Evolutionary conservation across 352 stramenopile species (phyloP).

Genomic region (Globisporangium polare): DNA sequence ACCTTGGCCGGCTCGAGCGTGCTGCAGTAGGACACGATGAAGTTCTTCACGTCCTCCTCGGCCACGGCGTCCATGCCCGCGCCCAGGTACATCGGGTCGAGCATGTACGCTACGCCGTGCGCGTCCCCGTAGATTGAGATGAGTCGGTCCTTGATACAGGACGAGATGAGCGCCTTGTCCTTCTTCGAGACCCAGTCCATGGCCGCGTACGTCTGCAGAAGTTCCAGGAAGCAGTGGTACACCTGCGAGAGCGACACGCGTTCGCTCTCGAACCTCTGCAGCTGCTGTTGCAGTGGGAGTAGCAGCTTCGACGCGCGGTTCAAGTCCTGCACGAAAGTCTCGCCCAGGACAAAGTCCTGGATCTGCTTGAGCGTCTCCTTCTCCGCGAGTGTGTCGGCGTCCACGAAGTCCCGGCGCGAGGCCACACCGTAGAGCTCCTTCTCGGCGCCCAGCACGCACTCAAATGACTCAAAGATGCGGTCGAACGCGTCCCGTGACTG

Average conservation of each 20-base stretch:
- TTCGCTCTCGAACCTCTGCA: conserved; percentile 42
- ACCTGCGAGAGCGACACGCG: conserved; percentile 48
- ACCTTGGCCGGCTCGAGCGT: conserved; percentile 33
- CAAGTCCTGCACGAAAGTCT: conserved; percentile 57
- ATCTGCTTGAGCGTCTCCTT: conserved; percentile 46
- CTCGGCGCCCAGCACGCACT: conserved; percentile 48
- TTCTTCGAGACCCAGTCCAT: conserved; percentile 73
- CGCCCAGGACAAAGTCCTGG: conserved; percentile 64
- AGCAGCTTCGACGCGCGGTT: conserved; percentile 53
- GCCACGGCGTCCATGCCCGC: conserved; percentile 42
- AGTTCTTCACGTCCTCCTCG: conserved; percentile 38
- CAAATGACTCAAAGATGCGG: conserved; percentile 31
- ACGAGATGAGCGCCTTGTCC: conserved; percentile 65
- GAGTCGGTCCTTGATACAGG: conserved; percentile 61
- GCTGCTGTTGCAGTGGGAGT: conserved; percentile 48
- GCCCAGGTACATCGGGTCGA: conserved; percentile 57
- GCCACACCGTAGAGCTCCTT: conserved; percentile 49
- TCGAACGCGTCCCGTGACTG: conserved; percentile 9
- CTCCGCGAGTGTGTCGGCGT: conserved; percentile 30
- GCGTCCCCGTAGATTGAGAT: conserved; percentile 56
- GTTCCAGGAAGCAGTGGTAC: conserved; percentile 41
- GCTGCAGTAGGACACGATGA: conserved; percentile 44
- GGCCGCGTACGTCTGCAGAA: conserved; percentile 40
- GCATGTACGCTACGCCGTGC: conserved; percentile 54
- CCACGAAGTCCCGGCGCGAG: conserved; percentile 56